Conservation (phyloP, 2,329 filamentous ascomycete species). For the Neocatenulostroma microsporum region DNA sequence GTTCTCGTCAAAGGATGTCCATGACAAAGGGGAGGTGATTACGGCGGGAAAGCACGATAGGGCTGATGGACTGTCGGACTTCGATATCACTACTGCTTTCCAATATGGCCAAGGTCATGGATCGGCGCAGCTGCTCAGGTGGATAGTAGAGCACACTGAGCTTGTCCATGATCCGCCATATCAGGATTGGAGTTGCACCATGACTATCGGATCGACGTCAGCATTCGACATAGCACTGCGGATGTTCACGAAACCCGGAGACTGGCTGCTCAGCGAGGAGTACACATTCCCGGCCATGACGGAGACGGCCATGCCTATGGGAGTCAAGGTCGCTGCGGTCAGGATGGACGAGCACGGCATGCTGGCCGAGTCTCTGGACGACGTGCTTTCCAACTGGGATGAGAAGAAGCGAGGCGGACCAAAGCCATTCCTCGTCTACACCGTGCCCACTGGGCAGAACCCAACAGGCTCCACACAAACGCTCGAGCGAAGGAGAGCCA, state of each 20-base stretch:
- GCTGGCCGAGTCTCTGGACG: conserved; percentile 53
- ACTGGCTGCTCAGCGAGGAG: conserved; percentile 77
- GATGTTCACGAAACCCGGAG: conserved; percentile 68
- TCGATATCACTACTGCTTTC: conserved; percentile 77
- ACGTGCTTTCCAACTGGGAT: conserved; percentile 60
- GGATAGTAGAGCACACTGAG: conserved; percentile 91
- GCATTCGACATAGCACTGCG: conserved; percentile 76
- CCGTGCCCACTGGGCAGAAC: conserved; percentile 77
- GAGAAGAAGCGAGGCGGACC: conserved; percentile 46
- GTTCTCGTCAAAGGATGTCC: conserved; percentile 63
- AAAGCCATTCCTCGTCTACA: conserved; percentile 63
- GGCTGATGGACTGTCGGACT: conserved; percentile 52
- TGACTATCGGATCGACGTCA: conserved; percentile 80
- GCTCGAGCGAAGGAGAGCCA: conserved; percentile 55
- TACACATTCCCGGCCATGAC: conserved; percentile 76
- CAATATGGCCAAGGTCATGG: conserved; percentile 91
- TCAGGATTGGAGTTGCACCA: conserved; percentile 75
- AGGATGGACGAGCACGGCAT: conserved; percentile 61
- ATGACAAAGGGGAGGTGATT: conserved; percentile 52
- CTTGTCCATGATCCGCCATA: conserved; percentile 82
- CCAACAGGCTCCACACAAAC: conserved; percentile 81
- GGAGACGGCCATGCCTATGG: conserved; percentile 57
- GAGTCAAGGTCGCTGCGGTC: conserved; percentile 53
- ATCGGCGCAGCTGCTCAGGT: conserved; percentile 78
- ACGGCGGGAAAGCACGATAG: conserved; percentile 79